Evolutionary conservation across 2,329 filamentous ascomycete species (phyloP).

Genomic region (Aspergillus novofumigatus): DNA sequence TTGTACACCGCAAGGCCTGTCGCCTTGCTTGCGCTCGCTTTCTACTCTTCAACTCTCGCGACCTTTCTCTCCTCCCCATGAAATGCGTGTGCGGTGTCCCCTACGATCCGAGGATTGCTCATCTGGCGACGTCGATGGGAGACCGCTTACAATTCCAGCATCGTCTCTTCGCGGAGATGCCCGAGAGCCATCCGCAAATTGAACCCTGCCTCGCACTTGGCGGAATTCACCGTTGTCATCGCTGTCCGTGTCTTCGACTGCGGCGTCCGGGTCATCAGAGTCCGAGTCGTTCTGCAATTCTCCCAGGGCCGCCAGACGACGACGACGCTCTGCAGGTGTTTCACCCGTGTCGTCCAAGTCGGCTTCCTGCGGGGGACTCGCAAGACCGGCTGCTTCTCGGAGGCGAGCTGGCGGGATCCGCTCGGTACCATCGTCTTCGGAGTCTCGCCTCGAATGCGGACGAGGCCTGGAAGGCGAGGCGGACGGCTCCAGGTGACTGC

Average conservation of each 20-base stretch:
- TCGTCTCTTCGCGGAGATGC: slow-evolving; percentile 20
- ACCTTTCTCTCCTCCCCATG: slow-evolving; percentile 41
- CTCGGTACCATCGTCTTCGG: slow-evolving; percentile 42
- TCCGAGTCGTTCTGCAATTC: slow-evolving; percentile 26
- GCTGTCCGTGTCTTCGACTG: slow-evolving; percentile 19
- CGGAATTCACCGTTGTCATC: slow-evolving; percentile 20
- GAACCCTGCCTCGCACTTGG: slow-evolving; percentile 22
- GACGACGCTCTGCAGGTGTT: slow-evolving; percentile 44
- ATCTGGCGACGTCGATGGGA: slow-evolving; percentile 12
- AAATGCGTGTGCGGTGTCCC: slow-evolving; percentile 30
- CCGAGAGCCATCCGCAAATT: slow-evolving; percentile 31
- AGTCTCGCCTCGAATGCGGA: slow-evolving; percentile 30
- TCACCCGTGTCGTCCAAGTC: slow-evolving; percentile 37
- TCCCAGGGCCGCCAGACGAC: slow-evolving; percentile 43
- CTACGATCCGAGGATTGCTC: background rate
- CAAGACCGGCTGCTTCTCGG: slow-evolving; percentile 28
- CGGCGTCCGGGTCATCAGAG: slow-evolving; percentile 20
- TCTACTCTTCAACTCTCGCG: slow-evolving; percentile 16
- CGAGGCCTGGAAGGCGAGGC: slow-evolving; percentile 15
- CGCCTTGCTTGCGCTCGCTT: background rate
- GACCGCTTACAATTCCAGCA: slow-evolving; percentile 9
- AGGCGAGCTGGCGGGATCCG: slow-evolving; percentile 38
- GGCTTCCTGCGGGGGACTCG: slow-evolving; percentile 18
- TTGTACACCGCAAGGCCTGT: background rate
- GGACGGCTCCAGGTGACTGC: slow-evolving; percentile 31